phyloP scores from a whole-genome alignment of 1,284 basidiomycete genomes.

The Sporisorium exsertum region DNA sequence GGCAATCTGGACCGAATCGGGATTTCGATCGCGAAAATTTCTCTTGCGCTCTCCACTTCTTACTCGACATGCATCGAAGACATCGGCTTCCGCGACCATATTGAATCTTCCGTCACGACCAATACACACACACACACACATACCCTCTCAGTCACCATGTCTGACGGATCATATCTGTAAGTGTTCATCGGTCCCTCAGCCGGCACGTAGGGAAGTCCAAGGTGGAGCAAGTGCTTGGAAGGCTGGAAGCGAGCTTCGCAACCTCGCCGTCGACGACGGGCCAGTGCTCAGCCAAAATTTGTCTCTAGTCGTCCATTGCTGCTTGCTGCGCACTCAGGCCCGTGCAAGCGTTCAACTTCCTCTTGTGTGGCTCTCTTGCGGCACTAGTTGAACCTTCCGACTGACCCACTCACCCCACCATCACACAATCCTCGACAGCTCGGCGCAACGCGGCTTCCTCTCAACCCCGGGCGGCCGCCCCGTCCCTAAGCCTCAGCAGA shows the following conservation, averaged over 20 bases:
- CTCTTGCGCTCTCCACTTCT: constrained; percentile 8
- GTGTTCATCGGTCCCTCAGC: not conserved
- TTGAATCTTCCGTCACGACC: constrained; percentile 5
- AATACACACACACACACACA: not conserved
- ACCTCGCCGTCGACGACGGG: not conserved
- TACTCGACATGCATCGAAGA: not conserved
- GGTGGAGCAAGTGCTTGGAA: not conserved
- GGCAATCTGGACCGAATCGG: not conserved
- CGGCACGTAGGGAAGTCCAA: not conserved
- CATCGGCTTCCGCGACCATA: not conserved
- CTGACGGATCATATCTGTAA: constrained; percentile 46
- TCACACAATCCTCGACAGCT: constrained; percentile 13
- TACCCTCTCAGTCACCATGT: constrained; percentile 14
- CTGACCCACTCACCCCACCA: not conserved
- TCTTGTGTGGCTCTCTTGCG: not conserved
- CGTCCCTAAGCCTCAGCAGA: constrained; percentile 26
- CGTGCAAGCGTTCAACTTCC: too few species aligned
- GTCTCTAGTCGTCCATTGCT: not conserved
- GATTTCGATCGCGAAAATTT: constrained; percentile 2
- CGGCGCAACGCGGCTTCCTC: constrained; percentile 55
- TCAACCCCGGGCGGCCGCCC: constrained; percentile 13
- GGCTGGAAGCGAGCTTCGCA: too few species aligned
- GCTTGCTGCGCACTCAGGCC: not conserved
- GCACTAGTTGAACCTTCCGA: not conserved
- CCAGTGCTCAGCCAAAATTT: not conserved